These are phyloP conservation scores for Xylaria palmicola DNA, from an alignment of 495 filamentous ascomycete species.

Conservation along the genomic window DNA sequence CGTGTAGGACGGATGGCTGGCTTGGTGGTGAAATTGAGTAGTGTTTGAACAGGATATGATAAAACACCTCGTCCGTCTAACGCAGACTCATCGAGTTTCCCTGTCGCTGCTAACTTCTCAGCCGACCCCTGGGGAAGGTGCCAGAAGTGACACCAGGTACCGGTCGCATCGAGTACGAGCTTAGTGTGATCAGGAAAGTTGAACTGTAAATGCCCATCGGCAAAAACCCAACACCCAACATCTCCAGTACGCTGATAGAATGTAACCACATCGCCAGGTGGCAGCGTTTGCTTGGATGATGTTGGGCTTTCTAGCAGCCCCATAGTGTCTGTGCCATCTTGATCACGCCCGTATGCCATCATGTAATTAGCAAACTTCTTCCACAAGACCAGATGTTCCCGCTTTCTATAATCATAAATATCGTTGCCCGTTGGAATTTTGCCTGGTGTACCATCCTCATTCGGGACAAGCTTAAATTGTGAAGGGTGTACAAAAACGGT, in stretches of 20 bases:
- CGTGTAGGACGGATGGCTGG: slow-evolving; percentile 46
- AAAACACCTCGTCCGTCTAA: slow-evolving; percentile 61
- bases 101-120: slow-evolving; percentile 57
- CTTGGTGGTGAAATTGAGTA: slow-evolving; percentile 54
- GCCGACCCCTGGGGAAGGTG: slow-evolving; percentile 72
- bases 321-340: slow-evolving; percentile 46
- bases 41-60: slow-evolving; percentile 58
- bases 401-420: slow-evolving; percentile 66
- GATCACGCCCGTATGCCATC: slow-evolving; percentile 60
- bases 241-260: slow-evolving; percentile 89
- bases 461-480: slow-evolving; percentile 55
- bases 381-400: slow-evolving; percentile 75
- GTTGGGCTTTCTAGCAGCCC: slow-evolving; percentile 49
- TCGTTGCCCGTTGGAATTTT: slow-evolving; percentile 52
- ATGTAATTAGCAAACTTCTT: slow-evolving; percentile 95
- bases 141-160: slow-evolving; percentile 79
- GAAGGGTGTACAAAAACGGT: slow-evolving; percentile 60
- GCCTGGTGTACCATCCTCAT: slow-evolving; percentile 52
- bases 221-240: slow-evolving; percentile 86
- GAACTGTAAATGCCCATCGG: slow-evolving; percentile 83
- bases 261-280: slow-evolving; percentile 66
- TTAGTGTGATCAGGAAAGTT: slow-evolving; percentile 99
- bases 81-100: slow-evolving; percentile 64
- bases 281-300: slow-evolving; percentile 39
- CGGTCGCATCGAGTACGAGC: slow-evolving; percentile 72